phyloP scores from a whole-genome alignment of 2,329 filamentous ascomycete species.

The Fusarium papillatum region DNA sequence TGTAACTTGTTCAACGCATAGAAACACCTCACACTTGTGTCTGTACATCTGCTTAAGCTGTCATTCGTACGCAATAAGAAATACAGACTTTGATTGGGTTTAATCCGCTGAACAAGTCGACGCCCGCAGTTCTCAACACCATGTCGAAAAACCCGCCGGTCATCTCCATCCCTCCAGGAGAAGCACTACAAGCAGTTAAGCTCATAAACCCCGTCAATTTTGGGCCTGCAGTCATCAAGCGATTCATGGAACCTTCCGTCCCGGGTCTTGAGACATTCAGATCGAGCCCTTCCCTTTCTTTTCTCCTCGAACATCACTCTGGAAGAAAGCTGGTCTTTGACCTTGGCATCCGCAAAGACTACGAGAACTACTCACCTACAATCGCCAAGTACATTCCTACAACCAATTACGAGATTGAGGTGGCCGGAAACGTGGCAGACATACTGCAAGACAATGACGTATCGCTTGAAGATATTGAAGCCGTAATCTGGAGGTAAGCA shows the following conservation, averaged over 20 bases:
- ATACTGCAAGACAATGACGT: constrained; percentile 26
- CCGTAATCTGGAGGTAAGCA: constrained; percentile 38
- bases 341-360: constrained; percentile 48
- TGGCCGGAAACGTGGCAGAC: constrained; percentile 42
- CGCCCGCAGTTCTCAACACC: background rate
- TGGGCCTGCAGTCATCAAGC: constrained; percentile 52
- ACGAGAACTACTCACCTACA: constrained; percentile 42
- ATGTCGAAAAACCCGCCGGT: background rate
- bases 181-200: constrained; percentile 39
- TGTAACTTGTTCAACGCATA: background rate
- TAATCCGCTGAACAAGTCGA: background rate
- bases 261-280: constrained; percentile 50
- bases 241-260: constrained; percentile 55
- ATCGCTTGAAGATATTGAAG: constrained; percentile 22
- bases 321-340: constrained; percentile 47
- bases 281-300: constrained; percentile 46
- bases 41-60: background rate
- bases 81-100: background rate
- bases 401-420: constrained; percentile 43
- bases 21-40: background rate
- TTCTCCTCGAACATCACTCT: constrained; percentile 45
- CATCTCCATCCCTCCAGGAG: constrained; percentile 22
- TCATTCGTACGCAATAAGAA: background rate
- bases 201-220: constrained; percentile 56
- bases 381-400: constrained; percentile 44